These are phyloP conservation scores for Albifimbria verrucaria DNA, from an alignment of 2,329 filamentous ascomycete species.

Conservation along the genomic window DNA sequence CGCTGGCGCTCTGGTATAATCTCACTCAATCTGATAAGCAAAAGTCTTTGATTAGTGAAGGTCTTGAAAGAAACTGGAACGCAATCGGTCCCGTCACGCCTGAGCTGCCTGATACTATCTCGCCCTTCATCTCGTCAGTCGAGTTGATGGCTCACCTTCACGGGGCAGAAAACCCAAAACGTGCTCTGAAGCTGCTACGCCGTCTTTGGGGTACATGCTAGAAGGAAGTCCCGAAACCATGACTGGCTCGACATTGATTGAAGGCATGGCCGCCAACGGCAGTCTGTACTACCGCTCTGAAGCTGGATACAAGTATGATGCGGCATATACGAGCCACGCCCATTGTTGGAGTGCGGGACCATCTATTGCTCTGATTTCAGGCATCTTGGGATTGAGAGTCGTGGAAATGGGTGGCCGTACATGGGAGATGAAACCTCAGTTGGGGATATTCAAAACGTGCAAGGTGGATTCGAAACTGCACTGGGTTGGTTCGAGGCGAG, in stretches of 20 bases:
- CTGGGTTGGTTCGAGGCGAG: slow-evolving; percentile 5
- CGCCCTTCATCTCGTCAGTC: slow-evolving; percentile 29
- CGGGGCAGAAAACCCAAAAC: slow-evolving; percentile 9
- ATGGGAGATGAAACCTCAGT: neutral
- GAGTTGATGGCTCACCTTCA: slow-evolving; percentile 30
- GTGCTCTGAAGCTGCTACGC: neutral
- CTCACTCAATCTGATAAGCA: neutral
- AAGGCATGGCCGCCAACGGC: slow-evolving; percentile 33
- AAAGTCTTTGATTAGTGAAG: slow-evolving; percentile 16
- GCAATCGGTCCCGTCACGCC: slow-evolving; percentile 24
- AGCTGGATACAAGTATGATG: slow-evolving; percentile 27
- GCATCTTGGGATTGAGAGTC: neutral
- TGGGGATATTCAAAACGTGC: neutral
- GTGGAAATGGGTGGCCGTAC: slow-evolving; percentile 1
- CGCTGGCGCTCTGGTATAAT: slow-evolving; percentile 35
- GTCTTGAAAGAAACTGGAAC: slow-evolving; percentile 21
- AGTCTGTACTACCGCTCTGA: slow-evolving; percentile 28
- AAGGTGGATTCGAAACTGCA: slow-evolving; percentile 1
- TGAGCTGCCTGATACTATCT: slow-evolving; percentile 32
- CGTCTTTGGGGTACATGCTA: slow-evolving; percentile 1
- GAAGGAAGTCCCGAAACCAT: slow-evolving; percentile 15
- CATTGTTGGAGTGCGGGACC: slow-evolving; percentile 32
- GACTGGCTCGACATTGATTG: slow-evolving; percentile 32
- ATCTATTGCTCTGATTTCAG: slow-evolving; percentile 15
- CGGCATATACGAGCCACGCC: slow-evolving; percentile 27